These are phyloP conservation scores for Penicillium longicatenatum DNA, from an alignment of 495 filamentous ascomycete species.

Conservation along the genomic window DNA sequence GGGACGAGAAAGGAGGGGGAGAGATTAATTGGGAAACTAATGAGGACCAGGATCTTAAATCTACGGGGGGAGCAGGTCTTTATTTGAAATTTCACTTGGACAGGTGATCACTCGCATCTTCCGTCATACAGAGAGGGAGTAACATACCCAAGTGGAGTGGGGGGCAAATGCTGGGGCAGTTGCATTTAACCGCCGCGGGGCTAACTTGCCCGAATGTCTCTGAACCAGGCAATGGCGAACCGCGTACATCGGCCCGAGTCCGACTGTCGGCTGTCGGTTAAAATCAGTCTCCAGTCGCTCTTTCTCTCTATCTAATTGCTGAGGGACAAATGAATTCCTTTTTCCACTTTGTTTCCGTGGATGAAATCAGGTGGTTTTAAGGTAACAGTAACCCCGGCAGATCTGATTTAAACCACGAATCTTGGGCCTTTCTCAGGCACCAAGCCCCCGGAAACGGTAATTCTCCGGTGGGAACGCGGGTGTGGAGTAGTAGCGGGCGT, in stretches of 20 bases:
- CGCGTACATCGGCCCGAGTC: conserved; percentile 16
- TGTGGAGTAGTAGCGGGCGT: not conserved
- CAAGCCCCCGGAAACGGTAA: conserved; percentile 28
- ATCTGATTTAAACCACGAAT: conserved; percentile 1
- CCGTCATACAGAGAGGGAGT: conserved; percentile 13
- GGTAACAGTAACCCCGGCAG: not conserved
- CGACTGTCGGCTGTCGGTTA: conserved; percentile 30
- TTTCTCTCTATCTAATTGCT: not conserved
- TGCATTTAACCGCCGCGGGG: conserved; percentile 6
- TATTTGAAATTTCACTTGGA: conserved; percentile 8
- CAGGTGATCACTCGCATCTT: conserved; percentile 15
- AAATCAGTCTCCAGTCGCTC: conserved; percentile 2
- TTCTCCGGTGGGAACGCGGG: conserved; percentile 37
- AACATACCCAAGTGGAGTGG: conserved; percentile 16
- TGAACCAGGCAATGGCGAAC: not conserved
- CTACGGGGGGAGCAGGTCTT: conserved; percentile 1
- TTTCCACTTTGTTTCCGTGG: not conserved
- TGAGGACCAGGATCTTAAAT: not conserved
- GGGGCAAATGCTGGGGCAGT: conserved; percentile 20
- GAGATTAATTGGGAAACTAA: not conserved
- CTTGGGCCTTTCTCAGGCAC: not conserved
- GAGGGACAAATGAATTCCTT: not conserved
- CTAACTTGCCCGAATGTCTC: not conserved
- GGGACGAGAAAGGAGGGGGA: conserved; percentile 8
- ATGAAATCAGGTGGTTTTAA: not conserved